Evolutionary conservation across 176 grass and related monocot species (phyloP), one percentile per base, ranked within the genome.

Genomic region (Otatea glauca): DNA sequence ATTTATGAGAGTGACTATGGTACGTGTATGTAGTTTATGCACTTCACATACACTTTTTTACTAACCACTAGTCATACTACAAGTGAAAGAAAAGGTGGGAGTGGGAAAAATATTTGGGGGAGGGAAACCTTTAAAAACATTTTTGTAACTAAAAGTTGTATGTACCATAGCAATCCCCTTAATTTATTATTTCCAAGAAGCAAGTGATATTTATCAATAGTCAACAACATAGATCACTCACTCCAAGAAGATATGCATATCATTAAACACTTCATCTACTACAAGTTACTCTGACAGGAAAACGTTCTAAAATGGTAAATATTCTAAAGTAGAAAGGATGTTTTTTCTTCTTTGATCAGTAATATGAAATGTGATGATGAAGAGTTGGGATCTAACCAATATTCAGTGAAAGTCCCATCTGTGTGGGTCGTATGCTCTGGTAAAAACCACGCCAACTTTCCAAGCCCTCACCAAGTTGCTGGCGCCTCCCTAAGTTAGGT

Each of bases 401-500:
- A 85, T 93, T 93, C 48, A 93, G 61, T 39, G 91, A 93, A 25
- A 93, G 82, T 18, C 91, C 91, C 91, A 93, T 93, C 47, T 93
- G 91, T 44, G 91, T 93, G 6, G 91, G 91, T 9, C 91, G 88
- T 77, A 93, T 90, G 65, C 91, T 93, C 65, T 93, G 91, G 72
- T 93, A 93, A 85, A 93, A 93, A 44, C 91, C 91, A 68, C 85
- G 76, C 91, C 91, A 93, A 67, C 85, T 90, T 81, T 90, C 91
- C 81, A 93, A 79, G 37, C 91, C 91, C 60, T 93, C 88, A 69
- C 91, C 91, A 81, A 93, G 85, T 45, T 85, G 80, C 59, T 90
- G 88, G 23, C 88, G 77, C 54, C 81, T 82, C 41, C 88, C 91
- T 77, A 93, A 74, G 70, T 90, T 82, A 32, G 91, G 91, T 47